Conservation (phyloP, 2,329 filamentous ascomycete species). For the Aspergillus pseudoterreus region DNA sequence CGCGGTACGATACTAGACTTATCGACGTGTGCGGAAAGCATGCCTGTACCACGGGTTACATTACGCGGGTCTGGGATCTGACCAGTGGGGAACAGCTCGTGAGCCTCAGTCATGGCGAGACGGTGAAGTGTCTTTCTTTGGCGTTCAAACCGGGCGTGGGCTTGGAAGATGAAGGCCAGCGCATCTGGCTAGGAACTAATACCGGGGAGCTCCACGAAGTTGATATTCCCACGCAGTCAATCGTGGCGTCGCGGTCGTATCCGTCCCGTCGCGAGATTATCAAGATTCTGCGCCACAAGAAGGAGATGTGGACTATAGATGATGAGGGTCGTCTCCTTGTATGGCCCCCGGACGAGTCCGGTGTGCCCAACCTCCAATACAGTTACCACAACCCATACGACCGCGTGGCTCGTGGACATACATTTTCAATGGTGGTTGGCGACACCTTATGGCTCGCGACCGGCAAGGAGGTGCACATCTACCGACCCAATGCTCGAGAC, state of each 20-base stretch:
- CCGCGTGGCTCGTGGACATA: constrained; percentile 74
- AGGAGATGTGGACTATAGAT: constrained; percentile 92
- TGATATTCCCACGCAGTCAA: constrained; percentile 69
- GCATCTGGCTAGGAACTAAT: constrained; percentile 87
- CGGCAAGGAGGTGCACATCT: constrained; percentile 83
- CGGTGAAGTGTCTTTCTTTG: constrained; percentile 73
- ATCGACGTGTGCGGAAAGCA: constrained; percentile 86
- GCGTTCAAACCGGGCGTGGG: constrained; percentile 79
- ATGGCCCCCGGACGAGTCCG: constrained; percentile 75
- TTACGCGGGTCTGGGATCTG: constrained; percentile 86
- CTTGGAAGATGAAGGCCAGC: constrained; percentile 73
- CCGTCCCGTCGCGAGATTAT: constrained; percentile 77
- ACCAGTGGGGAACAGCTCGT: constrained; percentile 76
- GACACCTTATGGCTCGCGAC: constrained; percentile 82
- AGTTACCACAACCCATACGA: constrained; percentile 66
- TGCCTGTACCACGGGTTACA: constrained; percentile 79
- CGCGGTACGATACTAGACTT: constrained; percentile 80
- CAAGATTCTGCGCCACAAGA: constrained; percentile 79
- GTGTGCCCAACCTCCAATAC: constrained; percentile 69
- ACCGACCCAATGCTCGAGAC: constrained; percentile 66
- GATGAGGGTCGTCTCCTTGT: constrained; percentile 82
- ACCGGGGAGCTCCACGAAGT: constrained; percentile 85
- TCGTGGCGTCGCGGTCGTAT: constrained; percentile 66
- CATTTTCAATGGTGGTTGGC: constrained; percentile 83
- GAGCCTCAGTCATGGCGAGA: constrained; percentile 80